Base-by-base conservation (phyloP, 495 filamentous ascomycete species). In the Hypoxylon fragiforme region DNA sequence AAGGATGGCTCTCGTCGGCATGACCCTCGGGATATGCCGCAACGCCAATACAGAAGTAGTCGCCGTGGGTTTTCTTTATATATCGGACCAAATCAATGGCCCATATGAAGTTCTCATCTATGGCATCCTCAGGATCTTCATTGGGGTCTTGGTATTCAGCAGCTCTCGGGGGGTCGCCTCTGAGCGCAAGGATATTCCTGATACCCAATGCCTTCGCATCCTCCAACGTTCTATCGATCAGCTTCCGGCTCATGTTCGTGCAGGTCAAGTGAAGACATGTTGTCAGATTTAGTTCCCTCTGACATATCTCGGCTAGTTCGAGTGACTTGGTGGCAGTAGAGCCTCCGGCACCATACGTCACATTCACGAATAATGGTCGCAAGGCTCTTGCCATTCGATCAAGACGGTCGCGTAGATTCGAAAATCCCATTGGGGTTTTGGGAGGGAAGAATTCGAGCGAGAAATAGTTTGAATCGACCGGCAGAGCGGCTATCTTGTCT, bases 371-470 rank as follows among this genome's bases (percentile, higher is more conserved):
- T 20, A 97, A 79, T 38, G 94, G 94, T 2, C 88, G 87, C 36
- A 98, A 77, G 3, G 90, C 90, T 50, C 85, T 82, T 19, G 92
- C 85, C 94, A 98, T 97, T 69, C 94, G 91, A 67, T 95, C 89
- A 39, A 98, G 85, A 64, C 94, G 92, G 52, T 85, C 86, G 67
- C 91, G 89, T 24, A 98, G 82, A 67, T 98, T 98, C 32, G 89
- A 86, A 60, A 90, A 92, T 58, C 94, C 91, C 87, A 92, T 95
- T 49, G 83, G 74, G 16, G 94, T 98, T 74, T 96, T 97, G 44
- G 95, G 95, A 46, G 94, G 94, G 73, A 98, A 97, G 82, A 98
- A 98, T 76, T 98, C 95, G 60, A 97, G 86, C 24, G 95, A 97
- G 74, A 96, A 92, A 77, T 92, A 98, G 63, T 83, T 84, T 44